These are phyloP conservation scores for Trichoderma simmonsii DNA, from an alignment of 2,329 filamentous ascomycete genomes.

Conservation along the genomic window DNA sequence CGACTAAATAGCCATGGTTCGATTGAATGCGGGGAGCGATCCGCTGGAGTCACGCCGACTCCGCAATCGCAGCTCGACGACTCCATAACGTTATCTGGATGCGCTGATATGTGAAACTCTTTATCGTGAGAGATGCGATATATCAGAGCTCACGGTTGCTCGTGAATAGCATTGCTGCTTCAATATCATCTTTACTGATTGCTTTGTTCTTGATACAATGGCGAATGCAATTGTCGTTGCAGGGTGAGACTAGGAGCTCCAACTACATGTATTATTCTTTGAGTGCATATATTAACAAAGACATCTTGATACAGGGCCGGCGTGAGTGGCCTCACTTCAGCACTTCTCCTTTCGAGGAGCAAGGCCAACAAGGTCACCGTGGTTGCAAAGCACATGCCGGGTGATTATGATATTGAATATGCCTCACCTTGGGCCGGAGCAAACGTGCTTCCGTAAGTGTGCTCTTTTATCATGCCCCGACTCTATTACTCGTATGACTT, in stretches of 20 bases:
- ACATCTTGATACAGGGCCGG: slow-evolving; percentile 37
- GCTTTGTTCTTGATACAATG: slow-evolving; percentile 25
- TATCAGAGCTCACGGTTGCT: not conserved
- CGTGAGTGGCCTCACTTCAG: slow-evolving; percentile 51
- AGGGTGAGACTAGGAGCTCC: slow-evolving; percentile 28
- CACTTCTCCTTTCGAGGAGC: slow-evolving; percentile 46
- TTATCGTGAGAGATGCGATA: not conserved
- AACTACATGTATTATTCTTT: not conserved
- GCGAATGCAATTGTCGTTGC: slow-evolving; percentile 34
- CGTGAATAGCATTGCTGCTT: not conserved
- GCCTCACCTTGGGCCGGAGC: slow-evolving; percentile 86
- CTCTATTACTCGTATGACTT: not conserved
- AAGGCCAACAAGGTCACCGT: slow-evolving; percentile 58
- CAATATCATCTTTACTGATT: not conserved
- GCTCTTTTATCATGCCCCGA: too few relatives aligned
- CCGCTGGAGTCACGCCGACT: slow-evolving; percentile 1
- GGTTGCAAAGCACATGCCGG: slow-evolving; percentile 85
- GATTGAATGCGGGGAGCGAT: slow-evolving; percentile 5
- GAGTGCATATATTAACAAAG: not conserved
- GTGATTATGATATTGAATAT: slow-evolving; percentile 89
- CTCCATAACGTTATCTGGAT: not conserved
- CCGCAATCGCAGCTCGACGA: not conserved
- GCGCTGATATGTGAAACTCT: too few relatives aligned
- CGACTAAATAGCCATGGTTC: not conserved
- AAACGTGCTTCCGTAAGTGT: slow-evolving; percentile 67